Percentiles rank a stretch among this genome's conserved stretches.
Evolutionary conservation across 768 basidiomycete species (phyloP).

Genomic region (Xerocomus brunneocitrinus): DNA sequence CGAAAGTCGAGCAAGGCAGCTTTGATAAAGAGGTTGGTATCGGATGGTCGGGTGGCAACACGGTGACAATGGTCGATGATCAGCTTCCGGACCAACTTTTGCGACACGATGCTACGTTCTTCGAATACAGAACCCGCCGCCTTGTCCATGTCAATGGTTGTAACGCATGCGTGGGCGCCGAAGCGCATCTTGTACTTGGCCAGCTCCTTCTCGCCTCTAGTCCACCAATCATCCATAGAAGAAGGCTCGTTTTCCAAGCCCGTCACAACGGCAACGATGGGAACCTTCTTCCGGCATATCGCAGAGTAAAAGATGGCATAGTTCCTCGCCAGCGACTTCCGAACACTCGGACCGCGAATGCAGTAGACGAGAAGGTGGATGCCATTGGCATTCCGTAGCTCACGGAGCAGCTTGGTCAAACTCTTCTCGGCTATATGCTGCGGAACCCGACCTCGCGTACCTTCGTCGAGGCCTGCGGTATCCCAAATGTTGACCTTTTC

Average conservation of each 20-base stretch:
- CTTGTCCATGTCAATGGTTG: conserved; percentile 26
- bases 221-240: conserved; percentile 39
- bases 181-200: conserved; percentile 33
- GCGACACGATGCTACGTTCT: conserved; percentile 19
- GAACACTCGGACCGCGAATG: conserved; percentile 28
- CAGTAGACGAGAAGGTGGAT: conserved; percentile 32
- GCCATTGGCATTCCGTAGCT: conserved; percentile 26
- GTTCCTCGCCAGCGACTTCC: conserved; percentile 24
- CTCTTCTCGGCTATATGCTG: conserved; percentile 25
- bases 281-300: conserved; percentile 29
- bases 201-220: conserved; percentile 29
- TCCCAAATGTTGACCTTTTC: conserved; percentile 28
- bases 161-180: conserved; percentile 40
- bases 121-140: conserved; percentile 14
- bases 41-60: conserved; percentile 14
- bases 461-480: conserved; percentile 31
- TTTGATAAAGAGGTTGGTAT: conserved; percentile 22
- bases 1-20: conserved; percentile 25
- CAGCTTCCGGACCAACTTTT: conserved; percentile 17
- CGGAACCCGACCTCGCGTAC: conserved; percentile 22
- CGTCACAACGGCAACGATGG: conserved; percentile 31
- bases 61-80: conserved; percentile 18
- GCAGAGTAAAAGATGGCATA: conserved; percentile 30
- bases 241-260: conserved; percentile 30
- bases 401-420: conserved; percentile 28